phyloP scores from a whole-genome alignment of 164 flowering plant genomes.

The Magnolia sinica region DNA sequence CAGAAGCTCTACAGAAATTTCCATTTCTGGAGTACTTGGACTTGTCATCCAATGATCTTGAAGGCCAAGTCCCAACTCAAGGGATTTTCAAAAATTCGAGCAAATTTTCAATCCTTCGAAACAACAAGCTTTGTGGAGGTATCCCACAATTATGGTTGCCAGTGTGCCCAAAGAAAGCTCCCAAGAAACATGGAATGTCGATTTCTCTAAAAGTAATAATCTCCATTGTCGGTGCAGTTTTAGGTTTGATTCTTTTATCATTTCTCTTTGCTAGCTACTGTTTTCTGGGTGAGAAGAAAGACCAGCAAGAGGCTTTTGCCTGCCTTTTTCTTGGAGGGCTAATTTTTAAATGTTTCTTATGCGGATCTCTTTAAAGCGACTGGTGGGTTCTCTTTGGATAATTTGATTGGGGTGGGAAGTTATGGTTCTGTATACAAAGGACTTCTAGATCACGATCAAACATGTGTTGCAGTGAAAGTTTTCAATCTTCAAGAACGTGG shows the following conservation, averaged over 20 bases:
- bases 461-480: slow-evolving; percentile 35
- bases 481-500: slow-evolving; percentile 24
- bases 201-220: background rate
- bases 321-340: background rate
- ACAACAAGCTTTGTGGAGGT: slow-evolving; percentile 14
- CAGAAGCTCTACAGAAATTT: background rate
- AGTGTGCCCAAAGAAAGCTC: slow-evolving; percentile 6
- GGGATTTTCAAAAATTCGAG: slow-evolving; percentile 22
- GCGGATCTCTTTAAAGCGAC: slow-evolving; percentile 28
- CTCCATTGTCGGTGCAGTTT: background rate
- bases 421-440: slow-evolving; percentile 37
- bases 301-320: background rate
- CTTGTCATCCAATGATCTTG: slow-evolving; percentile 18
- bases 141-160: background rate
- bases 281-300: background rate
- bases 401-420: slow-evolving; percentile 34
- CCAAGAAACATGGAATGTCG: background rate
- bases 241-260: background rate
- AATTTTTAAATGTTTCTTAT: slow-evolving; percentile 19
- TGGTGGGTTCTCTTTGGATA: slow-evolving; percentile 24
- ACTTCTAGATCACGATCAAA: slow-evolving; percentile 1
- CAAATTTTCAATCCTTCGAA: slow-evolving; percentile 18
- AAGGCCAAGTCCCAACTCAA: slow-evolving; percentile 14
- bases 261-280: background rate
- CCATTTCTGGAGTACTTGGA: background rate